These are phyloP conservation scores for Orobanche coerulescens DNA, from an alignment of 257 asterid genomes.

Conservation along the genomic window DNA sequence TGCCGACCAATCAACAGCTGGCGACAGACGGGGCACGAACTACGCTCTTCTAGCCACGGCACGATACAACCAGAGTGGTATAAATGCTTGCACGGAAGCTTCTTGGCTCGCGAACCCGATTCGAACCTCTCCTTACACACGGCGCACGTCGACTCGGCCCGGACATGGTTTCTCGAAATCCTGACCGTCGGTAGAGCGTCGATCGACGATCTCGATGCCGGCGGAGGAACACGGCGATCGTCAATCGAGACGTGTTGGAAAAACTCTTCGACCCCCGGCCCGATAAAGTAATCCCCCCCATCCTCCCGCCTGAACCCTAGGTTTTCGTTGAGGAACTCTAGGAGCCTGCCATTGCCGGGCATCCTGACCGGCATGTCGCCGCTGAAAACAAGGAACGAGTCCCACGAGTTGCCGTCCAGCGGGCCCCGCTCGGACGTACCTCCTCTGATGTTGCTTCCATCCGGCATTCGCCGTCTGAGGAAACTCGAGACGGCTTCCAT, in stretches of 20 bases:
- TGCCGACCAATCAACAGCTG: no score
- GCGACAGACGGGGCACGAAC: no score
- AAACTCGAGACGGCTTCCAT: neutral
- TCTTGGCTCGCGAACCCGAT: no score
- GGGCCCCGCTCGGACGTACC: neutral
- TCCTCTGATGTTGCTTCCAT: neutral
- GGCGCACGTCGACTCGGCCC: neutral
- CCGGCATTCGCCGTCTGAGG: neutral
- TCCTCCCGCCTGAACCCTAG: neutral
- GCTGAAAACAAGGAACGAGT: slow-evolving; percentile 1
- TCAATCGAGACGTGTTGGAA: neutral
- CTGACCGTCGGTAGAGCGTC: neutral
- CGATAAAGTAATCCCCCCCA: neutral
- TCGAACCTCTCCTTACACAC: neutral
- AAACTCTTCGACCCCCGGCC: neutral
- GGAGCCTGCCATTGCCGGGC: neutral
- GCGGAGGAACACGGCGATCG: neutral
- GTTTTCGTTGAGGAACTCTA: no score
- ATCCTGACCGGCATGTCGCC: neutral
- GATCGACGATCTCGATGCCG: neutral
- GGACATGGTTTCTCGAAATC: neutral
- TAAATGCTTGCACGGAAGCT: no score
- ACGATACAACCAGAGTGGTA: no score
- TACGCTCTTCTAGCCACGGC: no score
- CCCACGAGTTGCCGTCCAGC: neutral